Base-by-base conservation (phyloP, 148 eudicot genomes). In the Cornus kousa region DNA sequence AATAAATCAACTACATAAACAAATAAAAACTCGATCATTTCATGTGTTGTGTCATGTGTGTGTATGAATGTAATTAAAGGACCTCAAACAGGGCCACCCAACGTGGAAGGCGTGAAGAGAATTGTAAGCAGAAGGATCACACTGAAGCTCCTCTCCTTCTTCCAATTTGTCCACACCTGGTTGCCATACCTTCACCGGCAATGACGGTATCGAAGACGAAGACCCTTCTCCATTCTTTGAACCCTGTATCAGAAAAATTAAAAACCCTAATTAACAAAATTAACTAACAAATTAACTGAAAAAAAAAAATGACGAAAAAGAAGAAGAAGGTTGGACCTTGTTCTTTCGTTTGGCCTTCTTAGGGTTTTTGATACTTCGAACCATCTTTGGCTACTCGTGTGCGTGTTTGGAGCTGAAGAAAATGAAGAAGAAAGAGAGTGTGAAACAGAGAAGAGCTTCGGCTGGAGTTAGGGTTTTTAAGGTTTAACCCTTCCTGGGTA, bases 81-180 rank as follows among this genome's bases (percentile, higher is more conserved):
- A 96, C 99, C 98, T 96, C 71, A 96, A 86, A 81, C 98, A 96
- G 33, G 99, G 97, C 99, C 99, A 96, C 4, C 99, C 99, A 55
- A 91, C 83, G 75, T 93, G 90, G 53, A 96, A 96, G 69, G 92
- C 97, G 64, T 96, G 98, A 64, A 92, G 94, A 68, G 98, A 96
- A 79, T 96, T 91, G 65, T 96, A 96, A 82, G 97, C 95, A 70
- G 94, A 88, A 82, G 90, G 90, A 70, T 96, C 98, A 74, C 98
- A 96, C 79, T 91, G 95, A 67, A 94, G 89, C 86, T 94, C 98
- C 84, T 96, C 97, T 19, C 91, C 98, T 79, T 94, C 98, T 55
- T 85, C 99, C 43, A 96, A 68, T 37, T 80, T 76, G 75, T 96
- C 99, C 0, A 96, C 94, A 11, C 99, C 95, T 13, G 99, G 99